Conservation (phyloP, 768 basidiomycete species). For the Pisolithus albus region DNA sequence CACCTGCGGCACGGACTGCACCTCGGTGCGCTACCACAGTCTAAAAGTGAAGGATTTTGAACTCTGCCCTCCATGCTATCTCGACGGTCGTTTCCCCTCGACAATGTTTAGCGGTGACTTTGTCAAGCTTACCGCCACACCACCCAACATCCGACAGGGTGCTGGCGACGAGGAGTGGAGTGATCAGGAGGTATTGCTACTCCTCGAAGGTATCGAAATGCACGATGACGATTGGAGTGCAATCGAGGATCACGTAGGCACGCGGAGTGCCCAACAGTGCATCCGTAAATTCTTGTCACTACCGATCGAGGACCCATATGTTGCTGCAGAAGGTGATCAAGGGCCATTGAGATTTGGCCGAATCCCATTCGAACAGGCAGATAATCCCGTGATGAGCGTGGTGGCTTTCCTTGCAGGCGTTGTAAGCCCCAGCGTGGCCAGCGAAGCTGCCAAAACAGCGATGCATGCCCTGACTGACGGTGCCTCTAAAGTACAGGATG, state of each 20-base stretch:
- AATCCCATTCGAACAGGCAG: slow-evolving; percentile 88
- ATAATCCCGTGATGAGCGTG: slow-evolving; percentile 98
- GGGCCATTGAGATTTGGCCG: slow-evolving; percentile 70
- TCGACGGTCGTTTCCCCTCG: slow-evolving; percentile 94
- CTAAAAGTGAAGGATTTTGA: slow-evolving; percentile 89
- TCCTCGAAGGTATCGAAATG: slow-evolving; percentile 98
- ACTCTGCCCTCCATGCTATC: slow-evolving; percentile 88
- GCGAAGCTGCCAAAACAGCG: slow-evolving; percentile 89
- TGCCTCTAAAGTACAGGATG: slow-evolving; percentile 32
- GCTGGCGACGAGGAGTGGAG: slow-evolving; percentile 70
- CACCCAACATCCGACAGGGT: slow-evolving; percentile 28
- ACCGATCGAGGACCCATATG: slow-evolving; percentile 93
- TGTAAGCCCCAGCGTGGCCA: slow-evolving; percentile 83
- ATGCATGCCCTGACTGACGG: slow-evolving; percentile 73
- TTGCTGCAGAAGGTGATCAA: slow-evolving; percentile 68
- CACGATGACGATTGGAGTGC: slow-evolving; percentile 95
- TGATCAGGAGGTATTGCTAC: slow-evolving; percentile 80
- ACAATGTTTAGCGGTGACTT: slow-evolving; percentile 97
- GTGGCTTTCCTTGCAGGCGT: slow-evolving; percentile 95
- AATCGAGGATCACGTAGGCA: slow-evolving; percentile 90
- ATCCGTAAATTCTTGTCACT: slow-evolving; percentile 92
- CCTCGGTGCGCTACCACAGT: slow-evolving; percentile 81
- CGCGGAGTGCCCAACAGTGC: slow-evolving; percentile 89
- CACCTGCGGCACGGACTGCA: slow-evolving; percentile 93
- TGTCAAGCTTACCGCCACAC: slow-evolving; percentile 61